A percentile compares a stretch with the other conserved stretches of the same genome.
phyloP scores from a whole-genome alignment of 2,329 filamentous ascomycete genomes.

The Camillea tinctor region DNA sequence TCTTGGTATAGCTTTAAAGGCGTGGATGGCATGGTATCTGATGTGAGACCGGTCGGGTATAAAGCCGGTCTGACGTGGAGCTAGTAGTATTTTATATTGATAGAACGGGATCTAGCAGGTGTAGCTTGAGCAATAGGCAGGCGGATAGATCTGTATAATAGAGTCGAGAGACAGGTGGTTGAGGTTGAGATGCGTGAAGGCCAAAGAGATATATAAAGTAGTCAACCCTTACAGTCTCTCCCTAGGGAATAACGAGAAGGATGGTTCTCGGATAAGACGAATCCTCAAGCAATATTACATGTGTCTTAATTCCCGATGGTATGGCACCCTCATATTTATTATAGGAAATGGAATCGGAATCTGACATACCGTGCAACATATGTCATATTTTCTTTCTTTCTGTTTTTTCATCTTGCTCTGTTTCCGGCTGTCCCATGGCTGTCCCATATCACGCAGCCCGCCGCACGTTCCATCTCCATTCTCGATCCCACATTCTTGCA shows the following conservation, averaged over 20 bases:
- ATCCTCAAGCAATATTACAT: not conserved
- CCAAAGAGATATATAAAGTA: not conserved
- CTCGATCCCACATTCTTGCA: not conserved
- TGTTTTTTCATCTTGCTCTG: too few species aligned
- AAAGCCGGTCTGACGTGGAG: not conserved
- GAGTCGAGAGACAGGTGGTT: not conserved
- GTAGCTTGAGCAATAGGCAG: not conserved
- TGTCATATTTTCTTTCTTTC: not conserved
- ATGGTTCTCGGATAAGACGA: not conserved
- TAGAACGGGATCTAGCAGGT: not conserved
- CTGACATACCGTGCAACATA: not conserved
- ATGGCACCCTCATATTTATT: not conserved
- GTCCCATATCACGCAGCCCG: not conserved
- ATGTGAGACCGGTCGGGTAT: not conserved
- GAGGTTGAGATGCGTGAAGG: not conserved
- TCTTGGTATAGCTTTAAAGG: constrained; percentile 5
- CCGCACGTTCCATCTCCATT: not conserved
- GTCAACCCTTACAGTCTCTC: not conserved
- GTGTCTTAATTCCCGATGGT: not conserved
- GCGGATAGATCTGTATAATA: not conserved
- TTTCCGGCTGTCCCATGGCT: not conserved
- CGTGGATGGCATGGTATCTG: not conserved
- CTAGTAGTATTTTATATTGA: not conserved
- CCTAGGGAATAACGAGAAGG: not conserved
- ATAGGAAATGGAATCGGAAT: not conserved